Evolutionary conservation across 1,139 yeast genomes (phyloP).

Genomic region (Scheffersomyces segobiensis): DNA sequence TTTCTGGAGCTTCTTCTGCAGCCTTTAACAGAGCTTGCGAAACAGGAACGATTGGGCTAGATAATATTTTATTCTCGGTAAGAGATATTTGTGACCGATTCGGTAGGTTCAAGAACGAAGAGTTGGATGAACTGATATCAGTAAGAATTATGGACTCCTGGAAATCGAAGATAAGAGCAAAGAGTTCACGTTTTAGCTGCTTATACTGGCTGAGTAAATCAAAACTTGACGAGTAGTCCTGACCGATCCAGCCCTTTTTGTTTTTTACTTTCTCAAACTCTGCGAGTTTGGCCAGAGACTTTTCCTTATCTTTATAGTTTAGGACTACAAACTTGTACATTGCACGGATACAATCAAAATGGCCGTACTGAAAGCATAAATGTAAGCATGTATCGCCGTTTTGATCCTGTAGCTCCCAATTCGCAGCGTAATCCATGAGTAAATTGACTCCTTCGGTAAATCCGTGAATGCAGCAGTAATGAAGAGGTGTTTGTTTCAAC

Average conservation of each 20-base stretch:
- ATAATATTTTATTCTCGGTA: constrained; percentile 27
- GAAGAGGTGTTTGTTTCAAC: constrained; percentile 66
- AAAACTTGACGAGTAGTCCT: constrained; percentile 55
- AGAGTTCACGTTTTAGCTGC: constrained; percentile 10
- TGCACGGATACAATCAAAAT: constrained; percentile 60
- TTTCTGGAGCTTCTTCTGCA: constrained; percentile 2
- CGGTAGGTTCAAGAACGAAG: constrained; percentile 9
- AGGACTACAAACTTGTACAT: constrained; percentile 42
- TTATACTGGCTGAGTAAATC: constrained; percentile 34
- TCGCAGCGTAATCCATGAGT: constrained; percentile 80
- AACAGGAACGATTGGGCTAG: constrained; percentile 39
- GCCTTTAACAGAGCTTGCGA: constrained; percentile 6
- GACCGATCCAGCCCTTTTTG: constrained; percentile 68
- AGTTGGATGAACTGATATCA: constrained; percentile 6
- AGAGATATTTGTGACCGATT: constrained; percentile 13
- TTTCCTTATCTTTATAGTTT: constrained; percentile 20
- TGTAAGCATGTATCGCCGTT: constrained; percentile 80
- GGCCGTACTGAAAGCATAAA: constrained; percentile 76
- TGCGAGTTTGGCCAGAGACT: constrained; percentile 38
- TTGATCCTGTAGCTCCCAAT: constrained; percentile 57
- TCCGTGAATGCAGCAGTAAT: constrained; percentile 68
- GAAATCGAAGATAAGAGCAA: constrained; percentile 3
- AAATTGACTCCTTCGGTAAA: constrained; percentile 70
- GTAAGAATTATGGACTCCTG: constrained; percentile 5
- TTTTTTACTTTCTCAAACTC: constrained; percentile 43